Evolutionary conservation across 495 filamentous ascomycete species (phyloP).

Genomic region (Cairneyella variabilis): DNA sequence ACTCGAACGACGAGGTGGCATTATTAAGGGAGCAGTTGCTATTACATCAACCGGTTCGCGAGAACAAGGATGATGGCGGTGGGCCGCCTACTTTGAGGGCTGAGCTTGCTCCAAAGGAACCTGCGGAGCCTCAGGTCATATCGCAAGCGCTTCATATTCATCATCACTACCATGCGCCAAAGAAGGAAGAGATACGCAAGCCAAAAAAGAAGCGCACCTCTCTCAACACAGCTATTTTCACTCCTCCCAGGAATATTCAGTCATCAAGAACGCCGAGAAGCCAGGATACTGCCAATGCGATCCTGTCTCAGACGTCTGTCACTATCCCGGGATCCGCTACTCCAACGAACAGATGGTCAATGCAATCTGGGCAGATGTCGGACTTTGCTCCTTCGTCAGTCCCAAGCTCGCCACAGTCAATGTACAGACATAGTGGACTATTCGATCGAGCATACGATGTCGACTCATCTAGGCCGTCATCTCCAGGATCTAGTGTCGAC

Average conservation of each 20-base stretch:
- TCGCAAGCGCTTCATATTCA: constrained; percentile 84
- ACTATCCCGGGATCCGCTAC: constrained; percentile 46
- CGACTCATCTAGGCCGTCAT: constrained; percentile 65
- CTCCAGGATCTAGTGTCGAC: constrained; percentile 64
- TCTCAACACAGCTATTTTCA: constrained; percentile 54
- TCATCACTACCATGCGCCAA: constrained; percentile 71
- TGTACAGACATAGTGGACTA: constrained; percentile 65
- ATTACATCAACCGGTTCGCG: constrained; percentile 65
- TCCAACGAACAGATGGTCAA: constrained; percentile 58
- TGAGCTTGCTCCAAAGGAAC: constrained; percentile 58
- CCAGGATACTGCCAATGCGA: constrained; percentile 37
- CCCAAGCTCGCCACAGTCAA: constrained; percentile 78
- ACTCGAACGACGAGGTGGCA: constrained; percentile 92
- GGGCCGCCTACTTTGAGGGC: constrained; percentile 55
- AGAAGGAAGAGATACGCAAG: constrained; percentile 60
- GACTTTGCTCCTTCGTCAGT: constrained; percentile 63
- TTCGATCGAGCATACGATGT: constrained; percentile 61
- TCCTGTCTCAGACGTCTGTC: constrained; percentile 60
- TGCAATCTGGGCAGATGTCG: constrained; percentile 55
- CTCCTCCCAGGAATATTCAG: constrained; percentile 40
- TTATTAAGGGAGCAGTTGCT: constrained; percentile 78
- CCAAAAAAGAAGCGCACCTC: constrained; percentile 68
- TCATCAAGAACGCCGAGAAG: constrained; percentile 23
- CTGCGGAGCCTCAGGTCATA: constrained; percentile 35
- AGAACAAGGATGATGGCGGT: constrained; percentile 31